Evolutionary conservation across 192 early-diverging fungal species (phyloP), one percentile per base, ranked within the genome.

Genomic region (Podila minutissima): DNA sequence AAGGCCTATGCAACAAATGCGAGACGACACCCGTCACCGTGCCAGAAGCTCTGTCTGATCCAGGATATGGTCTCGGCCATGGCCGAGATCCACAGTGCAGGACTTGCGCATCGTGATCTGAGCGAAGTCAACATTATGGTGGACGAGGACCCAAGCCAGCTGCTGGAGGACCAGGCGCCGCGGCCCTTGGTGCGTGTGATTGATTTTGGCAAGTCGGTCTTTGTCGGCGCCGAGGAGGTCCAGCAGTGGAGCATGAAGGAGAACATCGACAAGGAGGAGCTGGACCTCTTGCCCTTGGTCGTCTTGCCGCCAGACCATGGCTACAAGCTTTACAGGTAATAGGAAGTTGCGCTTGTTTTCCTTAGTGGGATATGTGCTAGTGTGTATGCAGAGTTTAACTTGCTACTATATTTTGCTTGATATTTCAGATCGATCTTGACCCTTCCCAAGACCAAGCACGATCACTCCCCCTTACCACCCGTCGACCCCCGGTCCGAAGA

Each of bases 81-180:
- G 74, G 76, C 83, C 62, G 82, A 74, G 0, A 86, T 91, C 57
- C 89, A 89, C 57, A 60, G 74, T 6, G 82, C 84, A 15, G 89
- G 89, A 10, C 78, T 91, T 8, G 88, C 89, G 8, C 89, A 90
- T 69, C 74, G 89, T 17, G 89, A 91, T 68, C 65, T 91, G 19
- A 86, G 84, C 20, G 89, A 91, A 64, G 88, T 91, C 22, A 91
- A 89, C 35, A 88, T 88, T 62, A 91, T 91, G 88, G 85, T 91
- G 33, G 82, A 86, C 57, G 85, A 85, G 49, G 75, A 82, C 31
- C 68, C 69, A 0, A 69, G 83, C 15, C 72, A 88, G 28, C 20
- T 51, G 9, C 61, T 91, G 0, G 72, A 84, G 33, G 88, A 91
- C 55, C 85, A 85, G 1, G 85, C 83, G 35, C 61, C 66, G 2